A percentile compares a stretch with the other conserved stretches of the same genome.
phyloP scores from a whole-genome alignment of 1,284 basidiomycete species.

The Volvariella volvacea region DNA sequence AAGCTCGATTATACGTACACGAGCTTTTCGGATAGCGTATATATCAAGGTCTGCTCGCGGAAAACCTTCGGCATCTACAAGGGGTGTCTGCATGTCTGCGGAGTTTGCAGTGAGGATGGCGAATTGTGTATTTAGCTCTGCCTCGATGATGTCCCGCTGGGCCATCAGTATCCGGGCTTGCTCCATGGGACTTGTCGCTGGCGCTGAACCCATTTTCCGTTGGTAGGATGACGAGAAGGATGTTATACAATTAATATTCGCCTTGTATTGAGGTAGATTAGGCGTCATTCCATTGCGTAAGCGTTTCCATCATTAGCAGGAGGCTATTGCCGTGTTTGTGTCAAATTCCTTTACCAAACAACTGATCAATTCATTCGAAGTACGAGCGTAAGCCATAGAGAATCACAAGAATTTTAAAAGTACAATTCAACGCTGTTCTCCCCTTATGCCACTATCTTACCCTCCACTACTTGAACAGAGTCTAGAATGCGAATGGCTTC shows the following conservation, averaged over 20 bases:
- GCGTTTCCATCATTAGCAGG: too few relatives aligned
- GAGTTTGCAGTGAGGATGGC: conserved; percentile 54
- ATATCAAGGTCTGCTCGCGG: conserved; percentile 81
- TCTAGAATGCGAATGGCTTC: conserved; percentile 66
- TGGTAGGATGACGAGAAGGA: not conserved
- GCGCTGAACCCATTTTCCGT: conserved; percentile 36
- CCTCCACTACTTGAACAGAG: conserved; percentile 52
- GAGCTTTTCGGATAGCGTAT: conserved; percentile 72
- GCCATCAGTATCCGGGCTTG: conserved; percentile 52
- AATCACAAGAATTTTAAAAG: too few relatives aligned
- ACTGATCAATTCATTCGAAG: too few relatives aligned
- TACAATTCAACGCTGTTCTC: not conserved
- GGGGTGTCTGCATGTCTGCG: conserved; percentile 58
- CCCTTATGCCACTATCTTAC: conserved; percentile 48
- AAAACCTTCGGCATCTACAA: conserved; percentile 82
- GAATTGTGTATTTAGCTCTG: conserved; percentile 52
- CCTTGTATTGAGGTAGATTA: not conserved
- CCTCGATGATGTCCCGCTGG: conserved; percentile 58
- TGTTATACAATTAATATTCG: too few relatives aligned
- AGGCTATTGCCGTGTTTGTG: too few relatives aligned
- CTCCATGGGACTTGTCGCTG: conserved; percentile 37
- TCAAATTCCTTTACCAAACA: too few relatives aligned
- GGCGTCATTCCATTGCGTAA: conserved; percentile 2
- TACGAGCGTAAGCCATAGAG: too few relatives aligned
- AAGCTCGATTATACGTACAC: conserved; percentile 66